phyloP scores from a whole-genome alignment of 495 filamentous ascomycete species.

The Hypoxylon trugodes region DNA sequence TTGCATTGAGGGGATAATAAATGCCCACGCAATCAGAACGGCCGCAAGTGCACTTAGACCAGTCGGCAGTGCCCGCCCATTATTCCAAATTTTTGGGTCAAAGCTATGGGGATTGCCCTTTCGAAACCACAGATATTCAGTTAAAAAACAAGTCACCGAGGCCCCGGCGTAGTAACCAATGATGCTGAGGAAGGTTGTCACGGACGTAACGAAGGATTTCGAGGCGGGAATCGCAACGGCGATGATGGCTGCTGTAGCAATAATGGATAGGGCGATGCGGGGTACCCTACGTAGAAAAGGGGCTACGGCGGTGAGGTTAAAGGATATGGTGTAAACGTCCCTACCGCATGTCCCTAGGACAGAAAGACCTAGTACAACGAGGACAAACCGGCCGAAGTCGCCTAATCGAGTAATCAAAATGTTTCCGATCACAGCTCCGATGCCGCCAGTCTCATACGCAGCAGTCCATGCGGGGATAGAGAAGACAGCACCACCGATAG shows the following conservation, averaged over 20 bases:
- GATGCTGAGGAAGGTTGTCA: conserved; percentile 55
- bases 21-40: conserved; percentile 42
- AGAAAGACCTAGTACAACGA: conserved; percentile 55
- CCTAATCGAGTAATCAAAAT: conserved; percentile 52
- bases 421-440: conserved; percentile 54
- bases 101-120: conserved; percentile 39
- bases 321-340: conserved; percentile 47
- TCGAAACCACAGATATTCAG: conserved; percentile 54
- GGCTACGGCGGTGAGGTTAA: conserved; percentile 55
- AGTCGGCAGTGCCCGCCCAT: conserved; percentile 47
- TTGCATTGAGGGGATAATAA: conserved; percentile 57
- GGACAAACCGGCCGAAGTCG: conserved; percentile 57
- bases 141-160: conserved; percentile 51
- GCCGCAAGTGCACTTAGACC: conserved; percentile 50
- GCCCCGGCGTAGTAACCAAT: conserved; percentile 56
- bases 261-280: conserved; percentile 50
- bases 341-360: conserved; percentile 52
- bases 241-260: conserved; percentile 52
- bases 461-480: conserved; percentile 41
- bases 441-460: conserved; percentile 48
- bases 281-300: conserved; percentile 49
- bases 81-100: conserved; percentile 50
- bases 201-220: conserved; percentile 50
- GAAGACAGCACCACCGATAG: conserved; percentile 50
- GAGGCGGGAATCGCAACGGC: conserved; percentile 55